A percentile compares a stretch with the other conserved stretches of the same genome.
phyloP scores from a whole-genome alignment of 768 basidiomycete genomes.

The Suillus alpinus region DNA sequence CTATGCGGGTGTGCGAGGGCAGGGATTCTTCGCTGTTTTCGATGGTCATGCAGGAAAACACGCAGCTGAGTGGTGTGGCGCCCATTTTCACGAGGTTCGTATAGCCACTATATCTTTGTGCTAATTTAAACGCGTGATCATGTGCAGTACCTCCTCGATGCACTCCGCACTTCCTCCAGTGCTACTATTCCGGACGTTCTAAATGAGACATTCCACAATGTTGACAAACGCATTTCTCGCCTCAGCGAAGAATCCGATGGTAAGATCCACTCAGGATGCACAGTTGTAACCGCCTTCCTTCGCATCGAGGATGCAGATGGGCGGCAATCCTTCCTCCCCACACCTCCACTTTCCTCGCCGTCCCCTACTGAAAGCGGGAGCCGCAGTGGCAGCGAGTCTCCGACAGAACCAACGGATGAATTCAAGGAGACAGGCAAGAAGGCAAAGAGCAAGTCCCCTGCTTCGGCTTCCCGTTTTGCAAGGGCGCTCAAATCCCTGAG shows the following conservation, averaged over 20 bases:
- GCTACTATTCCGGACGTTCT: slow-evolving; percentile 80
- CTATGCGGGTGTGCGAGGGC: slow-evolving; percentile 85
- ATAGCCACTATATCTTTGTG: not conserved
- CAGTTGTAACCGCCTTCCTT: slow-evolving; percentile 93
- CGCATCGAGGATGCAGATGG: slow-evolving; percentile 84
- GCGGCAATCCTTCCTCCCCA: slow-evolving; percentile 60
- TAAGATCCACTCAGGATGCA: slow-evolving; percentile 95
- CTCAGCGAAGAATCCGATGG: slow-evolving; percentile 86
- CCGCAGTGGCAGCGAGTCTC: slow-evolving; percentile 39
- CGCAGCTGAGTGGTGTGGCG: slow-evolving; percentile 98
- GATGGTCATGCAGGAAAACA: slow-evolving; percentile 99
- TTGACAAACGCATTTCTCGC: slow-evolving; percentile 78
- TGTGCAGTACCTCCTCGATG: slow-evolving; percentile 59
- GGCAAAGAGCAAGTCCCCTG: slow-evolving; percentile 36
- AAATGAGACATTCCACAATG: slow-evolving; percentile 92
- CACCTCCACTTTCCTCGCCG: slow-evolving; percentile 33
- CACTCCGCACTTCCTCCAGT: slow-evolving; percentile 58
- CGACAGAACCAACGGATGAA: slow-evolving; percentile 30
- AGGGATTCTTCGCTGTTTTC: slow-evolving; percentile 98
- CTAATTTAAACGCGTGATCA: not conserved
- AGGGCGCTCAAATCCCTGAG: slow-evolving; percentile 52
- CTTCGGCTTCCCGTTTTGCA: slow-evolving; percentile 48
- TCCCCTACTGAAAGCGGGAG: slow-evolving; percentile 23
- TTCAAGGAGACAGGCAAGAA: slow-evolving; percentile 41
- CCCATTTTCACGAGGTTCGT: slow-evolving; percentile 87